Evolutionary conservation across 2,329 filamentous ascomycete species (phyloP), one percentile per base, ranked within the genome.

Genomic region (Huntiella savannae): DNA sequence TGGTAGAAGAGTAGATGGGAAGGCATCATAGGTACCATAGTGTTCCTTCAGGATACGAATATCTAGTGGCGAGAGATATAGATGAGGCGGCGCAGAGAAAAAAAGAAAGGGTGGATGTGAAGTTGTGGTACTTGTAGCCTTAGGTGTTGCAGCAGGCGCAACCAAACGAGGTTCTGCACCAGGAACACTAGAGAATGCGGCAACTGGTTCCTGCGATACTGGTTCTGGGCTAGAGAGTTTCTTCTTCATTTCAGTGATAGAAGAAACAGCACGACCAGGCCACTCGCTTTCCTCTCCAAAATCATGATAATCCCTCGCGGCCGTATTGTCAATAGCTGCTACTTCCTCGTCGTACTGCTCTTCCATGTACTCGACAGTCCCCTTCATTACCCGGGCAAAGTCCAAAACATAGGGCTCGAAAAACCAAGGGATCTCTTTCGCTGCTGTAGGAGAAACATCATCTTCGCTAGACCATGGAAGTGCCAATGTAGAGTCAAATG

Each of bases 341-440:
- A 94, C 77, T 58, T 96, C 88, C 34, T 73, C 65, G 51, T 92
- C 77, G 54, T 79, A 88, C 57, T 96, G 82, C 45, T 75, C 69
- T 10, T 67, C 59, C 79, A 98, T 88, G 58, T 98, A 98, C 33
- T 82, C 77, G 55, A 82, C 77, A 4, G 84, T 88, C 5, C 87
- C 91, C 58, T 88, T 93, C 83, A 98, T 94, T 47, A 96, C 80
- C 35, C 87, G 77, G 12, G 87, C 85, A 60, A 95, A 98, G 58
- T 98, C 91, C 58, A 92, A 72, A 33, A 94, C 86, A 55, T 94
- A 92, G 7, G 85, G 86, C 4, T 84, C 85, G 62, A 91, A 86
- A 59, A 92, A 85, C 91, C 91, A 98, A 0, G 91, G 91, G 33
- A 96, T 75, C 55, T 87, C 81, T 43, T 88, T 77, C 6, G 73